Base-by-base conservation (phyloP, 2,329 filamentous ascomycete species). In the Claviceps quebecensis region DNA sequence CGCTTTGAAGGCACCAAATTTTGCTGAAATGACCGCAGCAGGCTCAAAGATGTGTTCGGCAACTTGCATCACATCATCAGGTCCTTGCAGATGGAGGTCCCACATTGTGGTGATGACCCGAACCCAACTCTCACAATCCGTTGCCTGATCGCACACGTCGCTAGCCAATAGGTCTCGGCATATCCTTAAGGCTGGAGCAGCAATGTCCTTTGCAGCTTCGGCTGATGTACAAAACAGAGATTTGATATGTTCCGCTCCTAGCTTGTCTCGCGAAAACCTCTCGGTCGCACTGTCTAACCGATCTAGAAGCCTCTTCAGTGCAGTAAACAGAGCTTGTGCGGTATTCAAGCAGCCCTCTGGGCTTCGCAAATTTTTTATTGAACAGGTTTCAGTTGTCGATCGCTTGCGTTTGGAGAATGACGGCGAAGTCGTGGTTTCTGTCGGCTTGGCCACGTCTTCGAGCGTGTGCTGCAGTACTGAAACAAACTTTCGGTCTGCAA, bases 401-500 rank as follows among this genome's bases (percentile, higher is more conserved):
- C 72, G 69, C 62, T 80, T 80, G 53, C 73, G 64, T 58, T 76
- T 77, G 40, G 69, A 63, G 8, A 59, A 52, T 6, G 56, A 55
- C 3, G 59, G 48, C 29, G 47, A 22, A 29, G 59, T 52, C 14
- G 61, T 57, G 41, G 66, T 61, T n/a, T 56, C 53, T 9, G 48
- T 44, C n/a, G 63, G 62, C 19, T 57, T 56, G 8, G 72, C 72
- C 39, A 77, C 57, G 23, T 88, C 83, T 47, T 78, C 73, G 47
- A 89, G 66, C 0, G 83, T 78, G 58, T 80, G 76, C 58, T 83
- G 79, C 43, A 94, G 63, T 9, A 87, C 76, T 1, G 69, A 66
- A 37, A 86, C 67, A 50, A 94, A 87, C 45, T 79, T 76, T 52
- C 83, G 74, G 53, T 89, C 82, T 22, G 79, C 81, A 6, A 95